These are phyloP conservation scores for Viridothelium virens DNA, from an alignment of 495 filamentous ascomycete species.

Conservation along the genomic window DNA sequence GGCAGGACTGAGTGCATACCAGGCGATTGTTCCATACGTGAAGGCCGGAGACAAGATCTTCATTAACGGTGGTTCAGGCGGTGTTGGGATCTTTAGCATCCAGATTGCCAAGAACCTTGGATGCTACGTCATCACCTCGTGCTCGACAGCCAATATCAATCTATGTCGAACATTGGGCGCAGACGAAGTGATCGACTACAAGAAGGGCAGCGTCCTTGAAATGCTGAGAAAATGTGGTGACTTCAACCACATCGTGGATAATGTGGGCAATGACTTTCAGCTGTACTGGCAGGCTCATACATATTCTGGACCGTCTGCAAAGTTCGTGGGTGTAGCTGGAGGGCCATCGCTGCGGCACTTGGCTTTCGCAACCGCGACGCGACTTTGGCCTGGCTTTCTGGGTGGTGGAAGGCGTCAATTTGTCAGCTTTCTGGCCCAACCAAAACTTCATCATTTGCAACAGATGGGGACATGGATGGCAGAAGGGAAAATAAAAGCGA, in stretches of 20 bases:
- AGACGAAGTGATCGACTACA: slow-evolving; percentile 28
- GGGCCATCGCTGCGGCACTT: slow-evolving; percentile 17
- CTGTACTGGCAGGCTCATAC: slow-evolving; percentile 23
- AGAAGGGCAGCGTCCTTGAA: slow-evolving; percentile 17
- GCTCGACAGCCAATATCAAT: slow-evolving; percentile 51
- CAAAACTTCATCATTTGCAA: slow-evolving; percentile 17
- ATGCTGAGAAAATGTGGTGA: slow-evolving; percentile 16
- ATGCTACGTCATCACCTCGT: slow-evolving; percentile 53
- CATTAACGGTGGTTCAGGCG: slow-evolving; percentile 61
- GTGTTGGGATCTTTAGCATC: slow-evolving; percentile 53
- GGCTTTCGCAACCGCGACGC: slow-evolving; percentile 8
- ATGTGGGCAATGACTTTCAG: slow-evolving; percentile 17
- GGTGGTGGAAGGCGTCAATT: slow-evolving; percentile 27
- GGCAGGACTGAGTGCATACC: slow-evolving; percentile 53
- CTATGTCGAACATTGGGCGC: slow-evolving; percentile 32
- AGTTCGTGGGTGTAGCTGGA: slow-evolving; percentile 21
- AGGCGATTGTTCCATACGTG: slow-evolving; percentile 49
- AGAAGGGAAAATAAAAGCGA: slow-evolving; percentile 27
- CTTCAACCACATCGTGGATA: slow-evolving; percentile 25
- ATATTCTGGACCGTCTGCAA: slow-evolving; percentile 21
- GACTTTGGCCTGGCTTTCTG: slow-evolving; percentile 23
- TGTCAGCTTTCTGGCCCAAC: slow-evolving; percentile 20
- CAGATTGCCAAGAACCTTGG: slow-evolving; percentile 61
- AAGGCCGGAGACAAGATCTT: slow-evolving; percentile 51
- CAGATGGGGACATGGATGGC: slow-evolving; percentile 25